Conservation (phyloP, 1,284 basidiomycete genomes). For the Cerrena zonata region DNA sequence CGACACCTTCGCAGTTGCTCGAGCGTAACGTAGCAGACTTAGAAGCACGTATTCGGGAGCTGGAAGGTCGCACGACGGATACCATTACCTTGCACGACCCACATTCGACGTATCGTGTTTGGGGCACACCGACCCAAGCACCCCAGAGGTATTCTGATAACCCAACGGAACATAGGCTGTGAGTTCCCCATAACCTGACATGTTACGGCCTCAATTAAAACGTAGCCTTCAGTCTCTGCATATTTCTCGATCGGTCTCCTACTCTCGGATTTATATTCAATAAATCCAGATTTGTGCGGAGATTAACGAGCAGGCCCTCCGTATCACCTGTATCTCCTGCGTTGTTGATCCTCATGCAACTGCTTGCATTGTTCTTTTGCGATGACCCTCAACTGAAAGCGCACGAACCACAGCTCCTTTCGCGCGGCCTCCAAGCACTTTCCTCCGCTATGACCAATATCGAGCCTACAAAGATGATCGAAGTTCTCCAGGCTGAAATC, state of each 20-base stretch:
- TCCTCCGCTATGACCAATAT: conserved; percentile 27
- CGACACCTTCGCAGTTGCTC: conserved; percentile 24
- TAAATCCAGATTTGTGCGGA: conserved; percentile 28
- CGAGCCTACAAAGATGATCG: conserved; percentile 33
- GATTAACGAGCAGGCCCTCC: conserved; percentile 19
- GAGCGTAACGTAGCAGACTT: conserved; percentile 22
- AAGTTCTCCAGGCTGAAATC: conserved; percentile 42
- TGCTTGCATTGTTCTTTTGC: conserved; percentile 22
- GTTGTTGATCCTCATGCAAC: conserved; percentile 23
- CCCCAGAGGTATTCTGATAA: neutral
- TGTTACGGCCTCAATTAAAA: neutral
- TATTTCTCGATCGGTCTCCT: conserved; percentile 32
- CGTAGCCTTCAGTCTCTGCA: conserved; percentile 23
- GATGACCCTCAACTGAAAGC: conserved; percentile 17
- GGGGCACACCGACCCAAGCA: neutral
- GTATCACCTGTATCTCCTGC: conserved; percentile 19
- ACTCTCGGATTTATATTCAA: conserved; percentile 41
- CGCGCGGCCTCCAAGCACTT: conserved; percentile 26
- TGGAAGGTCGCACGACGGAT: conserved; percentile 19
- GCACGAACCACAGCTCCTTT: conserved; percentile 25
- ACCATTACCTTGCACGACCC: conserved; percentile 24
- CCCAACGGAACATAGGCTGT: neutral
- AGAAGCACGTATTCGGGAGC: conserved; percentile 23
- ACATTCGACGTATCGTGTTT: conserved; percentile 12
- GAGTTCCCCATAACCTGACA: neutral